Base-by-base conservation (phyloP, 2,329 filamentous ascomycete genomes). In the Aspergillus aculeatinus region DNA sequence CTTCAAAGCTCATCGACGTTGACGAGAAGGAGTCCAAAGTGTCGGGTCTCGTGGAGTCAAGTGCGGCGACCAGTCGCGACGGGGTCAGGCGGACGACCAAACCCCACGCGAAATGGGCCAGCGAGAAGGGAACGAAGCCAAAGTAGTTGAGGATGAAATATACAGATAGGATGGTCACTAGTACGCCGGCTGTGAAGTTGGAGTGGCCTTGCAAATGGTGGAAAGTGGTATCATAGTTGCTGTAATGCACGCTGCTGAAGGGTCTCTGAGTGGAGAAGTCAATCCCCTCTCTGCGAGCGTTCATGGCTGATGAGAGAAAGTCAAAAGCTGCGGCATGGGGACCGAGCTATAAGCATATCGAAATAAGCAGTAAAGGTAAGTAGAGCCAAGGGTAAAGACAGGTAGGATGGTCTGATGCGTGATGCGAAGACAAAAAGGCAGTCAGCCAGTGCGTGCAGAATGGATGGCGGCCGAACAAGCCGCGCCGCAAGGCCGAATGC, bases 11-110 rank as follows among this genome's bases (percentile, higher is more conserved):
- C 68, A 70, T 68, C 51, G 63, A 66, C 48, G 62, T 7, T 3
- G 39, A 66, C 27, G 57, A 60, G 83, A 79, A 48, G 75, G 81
- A 65, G 69, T 78, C 60, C 73, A 74, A 57, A 68, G 76, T 61
- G 68, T 71, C 70, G 71, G 70, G 65, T 62, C 76, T 75, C 72
- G 75, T 60, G 79, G 81, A 63, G 83, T 80, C 81, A 78, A 86
- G 73, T 49, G 76, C 74, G 61, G 74, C 70, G 55, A 80, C 68
- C 53, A 80, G 67, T 54, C 70, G 70, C 12, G 75, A 74, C 9
- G 79, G 79, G 3, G 71, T 74, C 19, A 77, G 35, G 57, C 75
- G 77, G 57, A 80, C 70, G 23, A 76, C 35, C 9, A 74, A 59
- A 65, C 76, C 73, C 76, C 79, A 80, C 53, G 73, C 44, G 29